Evolutionary conservation across 1,284 basidiomycete species (phyloP).

Genomic region (Ceratobasidium sp.): DNA sequence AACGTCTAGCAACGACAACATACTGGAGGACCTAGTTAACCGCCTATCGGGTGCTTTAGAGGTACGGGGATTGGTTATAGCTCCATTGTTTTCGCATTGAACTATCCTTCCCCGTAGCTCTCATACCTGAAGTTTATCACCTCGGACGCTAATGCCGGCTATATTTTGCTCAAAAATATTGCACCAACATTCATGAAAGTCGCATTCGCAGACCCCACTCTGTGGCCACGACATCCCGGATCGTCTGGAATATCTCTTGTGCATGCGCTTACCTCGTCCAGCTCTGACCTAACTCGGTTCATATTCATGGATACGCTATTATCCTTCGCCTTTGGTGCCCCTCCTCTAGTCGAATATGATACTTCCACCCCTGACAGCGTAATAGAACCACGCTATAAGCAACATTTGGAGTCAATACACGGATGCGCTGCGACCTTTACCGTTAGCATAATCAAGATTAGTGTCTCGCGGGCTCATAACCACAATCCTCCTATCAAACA

Average conservation of each 20-base stretch:
- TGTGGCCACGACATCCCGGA: slow-evolving; percentile 10
- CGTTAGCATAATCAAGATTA: not conserved
- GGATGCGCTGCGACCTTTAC: slow-evolving; percentile 5
- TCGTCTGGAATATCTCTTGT: slow-evolving; percentile 5
- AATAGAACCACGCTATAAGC: not conserved
- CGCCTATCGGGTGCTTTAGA: not conserved
- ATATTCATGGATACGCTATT: slow-evolving; percentile 1
- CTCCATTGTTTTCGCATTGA: too few species aligned
- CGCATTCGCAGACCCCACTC: slow-evolving; percentile 9
- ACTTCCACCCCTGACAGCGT: not conserved
- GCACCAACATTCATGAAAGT: slow-evolving; percentile 17
- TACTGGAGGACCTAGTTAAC: not conserved
- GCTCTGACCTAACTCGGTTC: slow-evolving; percentile 6
- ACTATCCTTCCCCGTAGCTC: slow-evolving; percentile 4
- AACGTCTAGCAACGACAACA: not conserved
- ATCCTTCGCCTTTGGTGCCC: not conserved
- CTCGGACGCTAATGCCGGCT: not conserved
- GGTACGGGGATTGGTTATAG: too few species aligned
- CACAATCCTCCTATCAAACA: not conserved
- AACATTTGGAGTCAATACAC: not conserved
- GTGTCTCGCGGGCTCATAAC: not conserved
- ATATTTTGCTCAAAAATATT: not conserved
- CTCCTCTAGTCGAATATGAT: slow-evolving; percentile 26
- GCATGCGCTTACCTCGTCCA: not conserved
- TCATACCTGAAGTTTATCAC: slow-evolving; percentile 5